Conservation (phyloP, 2,329 filamentous ascomycete genomes). For the Aureobasidium sp. region DNA sequence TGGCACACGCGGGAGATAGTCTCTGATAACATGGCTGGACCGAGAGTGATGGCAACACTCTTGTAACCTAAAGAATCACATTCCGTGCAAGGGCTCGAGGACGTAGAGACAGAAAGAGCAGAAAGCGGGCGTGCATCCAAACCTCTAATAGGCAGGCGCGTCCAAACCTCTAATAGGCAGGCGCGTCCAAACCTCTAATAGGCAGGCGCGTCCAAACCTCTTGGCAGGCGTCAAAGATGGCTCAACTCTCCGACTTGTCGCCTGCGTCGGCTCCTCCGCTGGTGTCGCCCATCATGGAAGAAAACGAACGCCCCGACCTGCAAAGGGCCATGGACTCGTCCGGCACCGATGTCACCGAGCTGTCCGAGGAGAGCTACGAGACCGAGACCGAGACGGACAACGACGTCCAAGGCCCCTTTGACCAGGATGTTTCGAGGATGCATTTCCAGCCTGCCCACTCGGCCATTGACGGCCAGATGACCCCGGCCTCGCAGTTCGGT, state of each 20-base stretch:
- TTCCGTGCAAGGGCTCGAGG: no score
- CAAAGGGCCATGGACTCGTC: slow-evolving; percentile 27
- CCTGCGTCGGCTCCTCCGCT: background rate
- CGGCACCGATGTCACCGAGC: slow-evolving; percentile 26
- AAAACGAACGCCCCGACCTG: slow-evolving; percentile 27
- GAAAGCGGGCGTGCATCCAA: no score
- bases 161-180: no score
- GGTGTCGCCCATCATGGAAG: slow-evolving; percentile 28
- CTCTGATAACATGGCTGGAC: no score
- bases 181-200: no score
- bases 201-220: background rate
- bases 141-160: no score
- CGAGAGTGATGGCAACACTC: no score
- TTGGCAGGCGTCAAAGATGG: slow-evolving; percentile 2
- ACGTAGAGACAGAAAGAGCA: no score
- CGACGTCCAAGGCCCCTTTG: slow-evolving; percentile 7
- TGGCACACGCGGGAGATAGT: no score
- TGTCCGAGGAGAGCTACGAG: slow-evolving; percentile 15
- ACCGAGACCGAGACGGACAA: slow-evolving; percentile 2
- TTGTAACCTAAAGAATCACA: no score
- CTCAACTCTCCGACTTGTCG: background rate
- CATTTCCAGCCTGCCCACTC: slow-evolving; percentile 9
- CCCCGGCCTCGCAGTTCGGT: slow-evolving; percentile 25
- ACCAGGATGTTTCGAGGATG: slow-evolving; percentile 9
- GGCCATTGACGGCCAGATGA: slow-evolving; percentile 19